A percentile compares a stretch with the other conserved stretches of the same genome.
phyloP scores from a whole-genome alignment of 2,329 filamentous ascomycete genomes.

The Mollisia scopiformis region DNA sequence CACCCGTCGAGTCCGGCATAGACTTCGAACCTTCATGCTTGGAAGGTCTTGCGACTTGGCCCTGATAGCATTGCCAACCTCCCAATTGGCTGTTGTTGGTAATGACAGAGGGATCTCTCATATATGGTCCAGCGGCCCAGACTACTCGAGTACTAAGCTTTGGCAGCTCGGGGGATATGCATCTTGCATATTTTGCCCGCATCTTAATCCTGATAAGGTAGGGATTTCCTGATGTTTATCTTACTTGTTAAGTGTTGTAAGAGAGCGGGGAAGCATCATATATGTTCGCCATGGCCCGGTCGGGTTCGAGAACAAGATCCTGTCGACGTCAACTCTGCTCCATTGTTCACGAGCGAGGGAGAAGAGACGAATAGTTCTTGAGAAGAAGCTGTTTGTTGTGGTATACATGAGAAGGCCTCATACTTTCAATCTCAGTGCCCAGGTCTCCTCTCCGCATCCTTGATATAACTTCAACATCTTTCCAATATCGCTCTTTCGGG shows the following conservation, averaged over 20 bases:
- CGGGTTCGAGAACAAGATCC: no score
- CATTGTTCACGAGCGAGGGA: no score
- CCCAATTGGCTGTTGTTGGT: not conserved
- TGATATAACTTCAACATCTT: no score
- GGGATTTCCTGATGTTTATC: constrained; percentile 1
- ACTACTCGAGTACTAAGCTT: not conserved
- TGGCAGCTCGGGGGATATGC: not conserved
- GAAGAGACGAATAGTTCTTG: no score
- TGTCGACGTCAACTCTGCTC: no score
- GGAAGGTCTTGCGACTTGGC: not conserved
- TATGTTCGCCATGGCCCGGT: not conserved
- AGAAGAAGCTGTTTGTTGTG: no score
- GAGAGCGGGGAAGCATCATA: not conserved
- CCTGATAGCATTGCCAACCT: not conserved
- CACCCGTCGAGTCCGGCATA: not conserved
- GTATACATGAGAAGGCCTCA: no score
- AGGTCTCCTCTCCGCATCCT: no score
- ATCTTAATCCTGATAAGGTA: not conserved
- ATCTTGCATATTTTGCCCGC: not conserved
- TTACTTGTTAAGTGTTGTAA: not conserved
- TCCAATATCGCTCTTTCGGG: no score
- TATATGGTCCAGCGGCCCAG: not conserved
- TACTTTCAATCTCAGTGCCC: no score
- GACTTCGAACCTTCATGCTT: not conserved
- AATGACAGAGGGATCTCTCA: not conserved